Evolutionary conservation across 2,329 filamentous ascomycete species (phyloP), one percentile per base, ranked within the genome.

Genomic region (Sporothrix mexicana): DNA sequence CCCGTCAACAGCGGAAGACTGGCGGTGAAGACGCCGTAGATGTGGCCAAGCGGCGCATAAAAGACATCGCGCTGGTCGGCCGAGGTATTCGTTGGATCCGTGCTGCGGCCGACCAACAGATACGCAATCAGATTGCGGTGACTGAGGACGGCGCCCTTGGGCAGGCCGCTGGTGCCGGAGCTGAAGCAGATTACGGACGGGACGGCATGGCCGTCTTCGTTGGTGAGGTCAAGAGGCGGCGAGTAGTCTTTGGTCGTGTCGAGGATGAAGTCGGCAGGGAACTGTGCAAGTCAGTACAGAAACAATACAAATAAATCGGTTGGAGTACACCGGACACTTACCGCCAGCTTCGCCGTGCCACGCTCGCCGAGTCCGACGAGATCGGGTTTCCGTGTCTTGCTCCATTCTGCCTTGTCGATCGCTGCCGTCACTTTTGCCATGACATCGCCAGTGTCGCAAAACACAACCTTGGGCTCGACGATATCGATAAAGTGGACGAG

Each of bases 171-270:
- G 23, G 70, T 72, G 15, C 70, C 62, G 13, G 70, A 68, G 20
- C 51, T 68, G 51, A 72, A 68, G 51, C 70, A 72, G 17, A 68
- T 72, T 2, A 72, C 53, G 3, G 70, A 62, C 12, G 66, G 61
- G 9, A 20, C 15, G 6, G 36, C n/a, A 23, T 53, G 70, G 20
- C 36, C 47, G 41, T 72, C 70, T 2, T 13, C 13, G 1, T 10
- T 20, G 0, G 62, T 36, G 10, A 72, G 62, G 17, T 72, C 70
- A 9, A 68, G 4, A 1, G 70, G 62, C 0, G 51, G 47, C 1
- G 62, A 51, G 23, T 69, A 61, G 1, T 62, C 8, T 10, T 68
- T 68, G 25, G 2, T 61, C 3, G 36, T 67, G 43, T 72, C 70
- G 23, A 13, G 13, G 23, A 68, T 68, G 13, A 72, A 68, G 17